phyloP scores from a whole-genome alignment of 192 early-diverging fungal genomes.

The Coemansia sp. region DNA sequence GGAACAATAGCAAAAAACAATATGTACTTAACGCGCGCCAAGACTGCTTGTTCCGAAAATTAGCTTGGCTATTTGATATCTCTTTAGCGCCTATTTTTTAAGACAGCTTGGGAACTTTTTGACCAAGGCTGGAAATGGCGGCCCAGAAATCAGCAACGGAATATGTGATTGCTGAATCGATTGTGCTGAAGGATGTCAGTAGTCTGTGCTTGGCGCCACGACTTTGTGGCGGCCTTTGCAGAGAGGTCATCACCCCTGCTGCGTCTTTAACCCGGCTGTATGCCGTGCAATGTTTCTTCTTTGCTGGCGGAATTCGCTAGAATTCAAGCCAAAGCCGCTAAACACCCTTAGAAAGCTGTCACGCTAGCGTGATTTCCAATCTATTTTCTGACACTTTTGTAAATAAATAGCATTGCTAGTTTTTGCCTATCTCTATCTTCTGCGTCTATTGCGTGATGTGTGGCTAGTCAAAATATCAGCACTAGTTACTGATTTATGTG shows the following conservation, averaged over 20 bases:
- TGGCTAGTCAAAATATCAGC: slow-evolving; percentile 1
- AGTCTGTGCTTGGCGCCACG: neutral
- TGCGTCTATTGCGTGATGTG: neutral
- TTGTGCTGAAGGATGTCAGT: neutral
- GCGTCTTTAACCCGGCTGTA: neutral
- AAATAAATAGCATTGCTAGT: neutral
- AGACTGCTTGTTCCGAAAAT: slow-evolving; percentile 4
- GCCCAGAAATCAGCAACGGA: neutral
- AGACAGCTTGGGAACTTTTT: neutral
- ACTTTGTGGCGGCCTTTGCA: slow-evolving; percentile 2
- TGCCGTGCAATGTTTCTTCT: neutral
- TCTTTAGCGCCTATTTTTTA: neutral
- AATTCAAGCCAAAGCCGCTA: neutral
- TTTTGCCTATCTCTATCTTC: neutral
- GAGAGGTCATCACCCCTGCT: neutral
- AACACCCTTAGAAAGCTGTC: neutral
- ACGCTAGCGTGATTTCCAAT: neutral
- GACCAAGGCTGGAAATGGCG: neutral
- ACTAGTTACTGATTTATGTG: neutral
- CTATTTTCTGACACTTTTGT: neutral
- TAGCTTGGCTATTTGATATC: neutral
- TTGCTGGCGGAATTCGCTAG: neutral
- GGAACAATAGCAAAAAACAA: neutral
- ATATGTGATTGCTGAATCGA: neutral
- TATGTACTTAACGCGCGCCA: neutral